A percentile compares a stretch with the other conserved stretches of the same genome.
Conservation (phyloP, 768 basidiomycete genomes). For the Hortiboletus flavorubellus region DNA sequence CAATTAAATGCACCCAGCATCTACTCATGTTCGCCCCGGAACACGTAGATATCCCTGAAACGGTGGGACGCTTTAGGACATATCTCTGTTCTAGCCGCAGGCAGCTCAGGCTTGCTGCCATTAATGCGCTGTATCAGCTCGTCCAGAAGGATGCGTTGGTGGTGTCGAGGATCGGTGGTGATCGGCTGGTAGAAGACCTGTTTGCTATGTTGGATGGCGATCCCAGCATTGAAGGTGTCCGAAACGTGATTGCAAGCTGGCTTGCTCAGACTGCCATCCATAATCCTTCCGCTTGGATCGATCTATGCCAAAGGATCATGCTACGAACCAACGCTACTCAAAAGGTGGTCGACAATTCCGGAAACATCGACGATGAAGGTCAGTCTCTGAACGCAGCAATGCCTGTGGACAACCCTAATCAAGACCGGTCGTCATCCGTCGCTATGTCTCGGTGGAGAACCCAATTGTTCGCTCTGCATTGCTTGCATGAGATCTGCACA, state of each 20-base stretch:
- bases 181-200: conserved; percentile 88
- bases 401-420: conserved; percentile 27
- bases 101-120: conserved; percentile 89
- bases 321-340: conserved; percentile 85
- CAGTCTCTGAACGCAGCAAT: conserved; percentile 77
- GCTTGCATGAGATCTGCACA: conserved; percentile 84
- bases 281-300: conserved; percentile 97
- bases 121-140: conserved; percentile 94
- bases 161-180: conserved; percentile 92
- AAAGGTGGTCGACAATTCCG: conserved; percentile 61
- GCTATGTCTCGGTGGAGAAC: conserved; percentile 91
- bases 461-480: conserved; percentile 90
- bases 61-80: conserved; percentile 72
- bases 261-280: conserved; percentile 89
- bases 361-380: conserved; percentile 83
- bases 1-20: conserved; percentile 94
- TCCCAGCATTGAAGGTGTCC: conserved; percentile 88
- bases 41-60: conserved; percentile 73
- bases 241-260: conserved; percentile 93
- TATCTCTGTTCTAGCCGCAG: conserved; percentile 79
- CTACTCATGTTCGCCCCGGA: conserved; percentile 94
- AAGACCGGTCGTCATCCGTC: conserved; percentile 35
- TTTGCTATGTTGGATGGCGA: conserved; percentile 96
- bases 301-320: conserved; percentile 97
- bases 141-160: conserved; percentile 91